Evolutionary conservation across 768 basidiomycete genomes (phyloP).

Genomic region (Trametes gibbosa): DNA sequence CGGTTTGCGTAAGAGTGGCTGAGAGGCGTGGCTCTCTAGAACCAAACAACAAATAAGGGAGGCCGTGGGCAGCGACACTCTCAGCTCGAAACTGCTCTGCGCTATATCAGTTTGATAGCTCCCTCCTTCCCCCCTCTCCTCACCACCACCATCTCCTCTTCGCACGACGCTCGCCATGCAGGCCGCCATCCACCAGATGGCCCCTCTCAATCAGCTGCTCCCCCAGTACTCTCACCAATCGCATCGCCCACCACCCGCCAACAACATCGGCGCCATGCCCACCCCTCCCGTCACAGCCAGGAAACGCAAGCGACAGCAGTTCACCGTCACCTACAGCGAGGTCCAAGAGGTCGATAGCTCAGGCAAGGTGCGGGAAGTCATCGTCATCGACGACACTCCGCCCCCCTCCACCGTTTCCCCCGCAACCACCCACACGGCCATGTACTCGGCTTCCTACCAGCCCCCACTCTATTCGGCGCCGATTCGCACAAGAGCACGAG

Average conservation of each 20-base stretch:
- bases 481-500: constrained; percentile 80
- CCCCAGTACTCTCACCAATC: constrained; percentile 64
- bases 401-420: constrained; percentile 80
- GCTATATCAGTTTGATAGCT: constrained; percentile 31
- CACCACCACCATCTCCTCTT: constrained; percentile 50
- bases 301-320: constrained; percentile 84
- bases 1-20: constrained; percentile 28
- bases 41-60: constrained; percentile 33
- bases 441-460: constrained; percentile 77
- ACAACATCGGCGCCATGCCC: constrained; percentile 50
- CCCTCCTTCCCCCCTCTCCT: constrained; percentile 27
- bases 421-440: constrained; percentile 59
- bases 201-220: constrained; percentile 46
- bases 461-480: constrained; percentile 73
- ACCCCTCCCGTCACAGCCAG: constrained; percentile 71
- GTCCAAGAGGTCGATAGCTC: constrained; percentile 82
- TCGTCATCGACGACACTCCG: constrained; percentile 91
- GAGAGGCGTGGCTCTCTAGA: constrained; percentile 28
- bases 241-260: constrained; percentile 41
- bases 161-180: constrained; percentile 60
- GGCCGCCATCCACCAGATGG: constrained; percentile 67
- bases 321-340: constrained; percentile 83
- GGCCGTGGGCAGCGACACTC: constrained; percentile 30
- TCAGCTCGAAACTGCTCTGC: constrained; percentile 28
- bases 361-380: constrained; percentile 78